phyloP scores from a whole-genome alignment of 371 early-diverging fungal species.

The Mucor circinelloides region DNA sequence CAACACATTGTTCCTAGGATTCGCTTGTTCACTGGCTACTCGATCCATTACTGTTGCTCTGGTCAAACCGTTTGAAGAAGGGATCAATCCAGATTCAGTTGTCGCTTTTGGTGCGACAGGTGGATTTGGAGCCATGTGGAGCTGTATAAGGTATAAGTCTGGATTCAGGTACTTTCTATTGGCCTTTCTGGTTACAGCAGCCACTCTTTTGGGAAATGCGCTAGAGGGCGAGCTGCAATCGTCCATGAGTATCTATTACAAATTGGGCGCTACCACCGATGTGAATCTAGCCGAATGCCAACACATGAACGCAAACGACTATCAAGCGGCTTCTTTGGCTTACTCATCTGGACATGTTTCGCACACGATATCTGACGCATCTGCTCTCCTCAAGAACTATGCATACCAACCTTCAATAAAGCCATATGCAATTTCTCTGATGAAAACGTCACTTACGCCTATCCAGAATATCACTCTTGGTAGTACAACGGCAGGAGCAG shows the following conservation, averaged over 20 bases:
- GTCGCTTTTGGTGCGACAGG: constrained; percentile 10
- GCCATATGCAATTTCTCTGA: background rate
- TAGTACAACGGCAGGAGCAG: background rate
- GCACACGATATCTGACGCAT: constrained; percentile 14
- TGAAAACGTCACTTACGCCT: constrained; percentile 6
- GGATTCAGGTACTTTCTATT: constrained; percentile 17
- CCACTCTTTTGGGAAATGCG: constrained; percentile 9
- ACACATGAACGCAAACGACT: constrained; percentile 2
- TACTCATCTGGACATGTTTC: constrained; percentile 6
- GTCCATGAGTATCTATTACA: constrained; percentile 8
- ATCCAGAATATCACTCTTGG: constrained; percentile 3
- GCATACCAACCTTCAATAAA: constrained; percentile 5
- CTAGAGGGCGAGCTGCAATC: constrained; percentile 20
- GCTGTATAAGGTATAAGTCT: constrained; percentile 13
- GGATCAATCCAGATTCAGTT: constrained; percentile 17
- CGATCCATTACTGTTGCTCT: constrained; percentile 16
- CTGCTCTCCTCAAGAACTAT: constrained; percentile 3
- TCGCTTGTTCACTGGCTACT: constrained; percentile 4
- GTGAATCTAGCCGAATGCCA: constrained; percentile 9
- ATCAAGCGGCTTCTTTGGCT: constrained; percentile 8
- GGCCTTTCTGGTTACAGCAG: constrained; percentile 12
- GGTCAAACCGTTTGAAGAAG: constrained; percentile 9
- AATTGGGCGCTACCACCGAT: background rate
- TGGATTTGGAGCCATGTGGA: constrained; percentile 18
- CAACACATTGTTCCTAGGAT: constrained; percentile 7